Evolutionary conservation across 371 early-diverging fungal species (phyloP).

Genomic region (Mortierella sp.): DNA sequence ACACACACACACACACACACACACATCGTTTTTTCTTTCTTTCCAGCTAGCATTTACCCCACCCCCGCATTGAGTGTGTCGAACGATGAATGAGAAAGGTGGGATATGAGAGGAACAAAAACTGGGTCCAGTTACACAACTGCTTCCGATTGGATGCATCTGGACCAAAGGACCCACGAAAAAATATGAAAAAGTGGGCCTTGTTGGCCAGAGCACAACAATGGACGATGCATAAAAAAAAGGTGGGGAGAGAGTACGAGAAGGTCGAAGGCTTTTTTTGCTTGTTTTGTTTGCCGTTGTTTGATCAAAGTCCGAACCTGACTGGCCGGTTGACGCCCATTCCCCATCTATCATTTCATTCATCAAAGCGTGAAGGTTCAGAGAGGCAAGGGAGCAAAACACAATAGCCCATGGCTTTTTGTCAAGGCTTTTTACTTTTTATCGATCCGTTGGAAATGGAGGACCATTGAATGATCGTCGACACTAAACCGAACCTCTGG

Average conservation of each 20-base stretch:
- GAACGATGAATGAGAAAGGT: not conserved
- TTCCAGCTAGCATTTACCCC: not conserved
- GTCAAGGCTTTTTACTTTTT: too few species aligned
- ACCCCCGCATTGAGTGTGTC: not conserved
- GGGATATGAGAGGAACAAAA: not conserved
- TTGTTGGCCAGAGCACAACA: not conserved
- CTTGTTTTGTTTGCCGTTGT: too few species aligned
- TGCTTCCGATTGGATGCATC: slow-evolving; percentile 31
- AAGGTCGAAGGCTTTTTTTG: too few species aligned
- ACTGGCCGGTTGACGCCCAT: too few species aligned
- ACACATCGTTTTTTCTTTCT: not conserved
- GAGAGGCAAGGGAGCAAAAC: not conserved
- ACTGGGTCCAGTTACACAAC: slow-evolving; percentile 21
- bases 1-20: too few species aligned
- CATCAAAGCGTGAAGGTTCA: not conserved
- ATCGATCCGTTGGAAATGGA: not conserved
- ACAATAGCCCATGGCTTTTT: too few species aligned
- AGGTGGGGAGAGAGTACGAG: not conserved
- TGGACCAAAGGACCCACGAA: slow-evolving; percentile 26
- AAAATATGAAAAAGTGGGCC: slow-evolving; percentile 6
- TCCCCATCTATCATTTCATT: too few species aligned
- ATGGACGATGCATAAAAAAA: not conserved
- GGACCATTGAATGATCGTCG: not conserved
- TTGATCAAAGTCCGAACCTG: not conserved
- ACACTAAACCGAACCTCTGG: not conserved